These are phyloP conservation scores for Sordariomycetes sp. DNA, from an alignment of 2,329 filamentous ascomycete species.

Conservation along the genomic window DNA sequence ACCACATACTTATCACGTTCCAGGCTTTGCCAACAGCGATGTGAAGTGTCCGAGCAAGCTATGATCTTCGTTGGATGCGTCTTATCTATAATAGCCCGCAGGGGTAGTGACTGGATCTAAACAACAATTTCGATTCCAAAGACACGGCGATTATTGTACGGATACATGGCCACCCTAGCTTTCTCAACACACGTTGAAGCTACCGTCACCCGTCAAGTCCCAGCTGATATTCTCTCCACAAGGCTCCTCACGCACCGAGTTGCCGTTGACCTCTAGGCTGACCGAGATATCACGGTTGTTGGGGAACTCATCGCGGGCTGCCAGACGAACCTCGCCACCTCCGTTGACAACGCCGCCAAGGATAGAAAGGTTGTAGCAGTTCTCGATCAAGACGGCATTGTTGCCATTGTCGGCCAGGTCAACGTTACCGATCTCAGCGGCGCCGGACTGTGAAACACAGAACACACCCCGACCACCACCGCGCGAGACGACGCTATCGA, in stretches of 20 bases:
- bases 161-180: too few species aligned
- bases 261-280: slow-evolving; percentile 37
- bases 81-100: too few species aligned
- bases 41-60: too few species aligned
- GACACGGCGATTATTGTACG: too few species aligned
- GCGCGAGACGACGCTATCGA: slow-evolving; percentile 44
- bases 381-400: slow-evolving; percentile 49
- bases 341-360: slow-evolving; percentile 39
- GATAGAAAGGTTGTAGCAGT: slow-evolving; percentile 48
- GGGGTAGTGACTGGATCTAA: too few species aligned
- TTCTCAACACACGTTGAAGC: slow-evolving; percentile 32
- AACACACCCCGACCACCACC: slow-evolving; percentile 49
- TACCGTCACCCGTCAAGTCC: slow-evolving; percentile 35
- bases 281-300: slow-evolving; percentile 43
- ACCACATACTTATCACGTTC: too few species aligned
- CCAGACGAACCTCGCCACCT: slow-evolving; percentile 44
- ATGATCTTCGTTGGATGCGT: too few species aligned
- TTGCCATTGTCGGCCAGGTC: slow-evolving; percentile 44
- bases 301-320: slow-evolving; percentile 43
- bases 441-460: slow-evolving; percentile 47
- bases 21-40: too few species aligned
- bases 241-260: slow-evolving; percentile 40
- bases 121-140: too few species aligned
- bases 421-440: slow-evolving; percentile 35
- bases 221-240: slow-evolving; percentile 44